Evolutionary conservation across 805 yeast species (phyloP).

Genomic region (Hagleromyces aurorensis): DNA sequence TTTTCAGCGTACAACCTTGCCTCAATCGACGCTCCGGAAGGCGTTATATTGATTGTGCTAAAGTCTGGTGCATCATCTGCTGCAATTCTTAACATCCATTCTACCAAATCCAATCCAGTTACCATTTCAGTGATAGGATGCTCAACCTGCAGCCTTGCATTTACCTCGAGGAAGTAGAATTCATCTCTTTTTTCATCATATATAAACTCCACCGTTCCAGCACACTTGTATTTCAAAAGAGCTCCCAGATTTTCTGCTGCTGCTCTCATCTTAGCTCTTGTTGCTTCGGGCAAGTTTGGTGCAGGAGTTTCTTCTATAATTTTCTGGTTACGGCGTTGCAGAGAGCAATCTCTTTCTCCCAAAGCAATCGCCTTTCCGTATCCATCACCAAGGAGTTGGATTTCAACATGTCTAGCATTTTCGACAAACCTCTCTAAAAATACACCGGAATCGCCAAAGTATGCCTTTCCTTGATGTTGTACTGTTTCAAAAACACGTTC

Average conservation of each 20-base stretch:
- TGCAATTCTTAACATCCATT: conserved; percentile 93
- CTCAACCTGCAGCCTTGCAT: conserved; percentile 94
- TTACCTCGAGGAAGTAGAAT: conserved; percentile 92
- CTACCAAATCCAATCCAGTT: conserved; percentile 90
- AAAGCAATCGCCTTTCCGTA: conserved; percentile 84
- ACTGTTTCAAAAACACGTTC: conserved; percentile 83
- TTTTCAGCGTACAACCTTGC: conserved; percentile 95
- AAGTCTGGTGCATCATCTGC: conserved; percentile 85
- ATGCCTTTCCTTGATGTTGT: conserved; percentile 86
- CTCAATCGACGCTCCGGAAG: conserved; percentile 90
- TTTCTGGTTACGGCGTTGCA: conserved; percentile 96
- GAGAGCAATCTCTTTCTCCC: conserved; percentile 96
- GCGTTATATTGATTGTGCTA: conserved; percentile 41
- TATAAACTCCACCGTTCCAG: conserved; percentile 95
- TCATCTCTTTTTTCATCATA: conserved; percentile 81
- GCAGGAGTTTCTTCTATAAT: conserved; percentile 97
- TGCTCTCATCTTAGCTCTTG: conserved; percentile 64
- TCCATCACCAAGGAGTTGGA: conserved; percentile 96
- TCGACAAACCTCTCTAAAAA: conserved; percentile 92
- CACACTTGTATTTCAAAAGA: conserved; percentile 84
- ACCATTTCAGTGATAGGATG: conserved; percentile 96
- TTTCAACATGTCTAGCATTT: conserved; percentile 91
- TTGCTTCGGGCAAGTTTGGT: conserved; percentile 77
- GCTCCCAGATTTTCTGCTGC: conserved; percentile 83
- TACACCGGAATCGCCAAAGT: conserved; percentile 93